Conservation (phyloP, 192 early-diverging fungal species). For the Funneliformis geosporum region DNA sequence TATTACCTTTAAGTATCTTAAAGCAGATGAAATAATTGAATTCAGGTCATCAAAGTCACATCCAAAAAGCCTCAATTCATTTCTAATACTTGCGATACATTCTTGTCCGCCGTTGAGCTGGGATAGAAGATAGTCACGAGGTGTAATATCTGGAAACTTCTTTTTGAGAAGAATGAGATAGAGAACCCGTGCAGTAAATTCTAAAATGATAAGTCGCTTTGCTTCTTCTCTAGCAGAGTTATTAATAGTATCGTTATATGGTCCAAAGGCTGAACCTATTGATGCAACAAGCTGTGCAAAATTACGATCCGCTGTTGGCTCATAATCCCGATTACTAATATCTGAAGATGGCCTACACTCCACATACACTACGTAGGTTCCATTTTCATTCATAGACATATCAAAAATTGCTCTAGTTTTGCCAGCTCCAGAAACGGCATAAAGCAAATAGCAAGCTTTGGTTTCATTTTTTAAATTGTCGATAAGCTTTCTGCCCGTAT, state of each 20-base stretch:
- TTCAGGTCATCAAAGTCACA: no score
- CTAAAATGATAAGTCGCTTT: background rate
- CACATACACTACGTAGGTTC: constrained; percentile 14
- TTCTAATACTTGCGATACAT: background rate
- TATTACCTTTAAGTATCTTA: background rate
- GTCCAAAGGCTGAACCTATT: background rate
- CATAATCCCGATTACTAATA: background rate
- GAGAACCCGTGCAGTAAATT: background rate
- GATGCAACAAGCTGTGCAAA: background rate
- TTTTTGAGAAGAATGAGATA: background rate
- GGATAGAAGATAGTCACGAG: background rate
- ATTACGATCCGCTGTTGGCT: constrained; percentile 21
- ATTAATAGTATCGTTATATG: constrained; percentile 3
- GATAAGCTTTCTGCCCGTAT: no score
- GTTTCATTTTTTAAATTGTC: background rate
- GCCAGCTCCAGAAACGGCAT: constrained; percentile 24
- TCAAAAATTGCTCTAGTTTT: constrained; percentile 28
- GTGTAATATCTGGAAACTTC: background rate
- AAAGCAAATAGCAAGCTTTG: background rate
- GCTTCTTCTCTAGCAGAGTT: background rate
- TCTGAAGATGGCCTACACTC: constrained; percentile 1
- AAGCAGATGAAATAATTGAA: background rate
- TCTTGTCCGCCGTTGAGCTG: background rate
- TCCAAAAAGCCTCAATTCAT: background rate
- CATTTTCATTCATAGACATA: constrained; percentile 12